Conservation (phyloP, 495 filamentous ascomycete species). For the Daldinia decipiens region DNA sequence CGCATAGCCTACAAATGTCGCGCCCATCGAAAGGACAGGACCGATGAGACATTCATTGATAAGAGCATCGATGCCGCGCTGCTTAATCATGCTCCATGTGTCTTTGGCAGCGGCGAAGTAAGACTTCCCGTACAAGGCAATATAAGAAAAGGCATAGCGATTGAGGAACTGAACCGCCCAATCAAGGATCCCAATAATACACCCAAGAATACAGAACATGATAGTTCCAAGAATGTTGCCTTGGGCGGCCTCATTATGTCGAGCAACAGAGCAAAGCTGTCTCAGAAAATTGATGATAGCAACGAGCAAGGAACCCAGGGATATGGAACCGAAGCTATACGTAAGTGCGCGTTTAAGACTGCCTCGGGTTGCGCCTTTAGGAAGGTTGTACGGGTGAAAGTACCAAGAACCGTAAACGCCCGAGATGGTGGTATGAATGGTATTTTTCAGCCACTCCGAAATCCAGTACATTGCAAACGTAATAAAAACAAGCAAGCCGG, state of each 20-base stretch:
- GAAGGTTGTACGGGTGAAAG: slow-evolving; percentile 73
- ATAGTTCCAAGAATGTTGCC: slow-evolving; percentile 77
- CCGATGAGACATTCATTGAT: slow-evolving; percentile 92
- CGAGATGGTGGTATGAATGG: slow-evolving; percentile 85
- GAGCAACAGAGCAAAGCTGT: slow-evolving; percentile 78
- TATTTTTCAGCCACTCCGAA: slow-evolving; percentile 90
- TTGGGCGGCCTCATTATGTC: slow-evolving; percentile 67
- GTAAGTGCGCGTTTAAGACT: slow-evolving; percentile 80
- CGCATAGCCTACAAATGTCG: slow-evolving; percentile 82
- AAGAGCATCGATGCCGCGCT: slow-evolving; percentile 89
- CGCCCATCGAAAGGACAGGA: slow-evolving; percentile 89
- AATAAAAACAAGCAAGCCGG: slow-evolving; percentile 84
- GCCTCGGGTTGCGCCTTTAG: slow-evolving; percentile 78
- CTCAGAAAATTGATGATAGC: slow-evolving; percentile 87
- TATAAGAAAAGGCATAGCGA: slow-evolving; percentile 89
- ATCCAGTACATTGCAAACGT: slow-evolving; percentile 95
- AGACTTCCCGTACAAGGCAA: slow-evolving; percentile 88
- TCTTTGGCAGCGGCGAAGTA: slow-evolving; percentile 88
- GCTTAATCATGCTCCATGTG: slow-evolving; percentile 89
- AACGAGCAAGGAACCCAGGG: slow-evolving; percentile 83
- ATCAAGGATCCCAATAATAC: slow-evolving; percentile 79
- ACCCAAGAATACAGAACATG: slow-evolving; percentile 75
- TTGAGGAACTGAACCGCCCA: slow-evolving; percentile 86
- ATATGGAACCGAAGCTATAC: slow-evolving; percentile 92
- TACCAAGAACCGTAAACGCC: slow-evolving; percentile 96